Conservation (phyloP, 1,284 basidiomycete genomes). For the Phenoliferia sp. region DNA sequence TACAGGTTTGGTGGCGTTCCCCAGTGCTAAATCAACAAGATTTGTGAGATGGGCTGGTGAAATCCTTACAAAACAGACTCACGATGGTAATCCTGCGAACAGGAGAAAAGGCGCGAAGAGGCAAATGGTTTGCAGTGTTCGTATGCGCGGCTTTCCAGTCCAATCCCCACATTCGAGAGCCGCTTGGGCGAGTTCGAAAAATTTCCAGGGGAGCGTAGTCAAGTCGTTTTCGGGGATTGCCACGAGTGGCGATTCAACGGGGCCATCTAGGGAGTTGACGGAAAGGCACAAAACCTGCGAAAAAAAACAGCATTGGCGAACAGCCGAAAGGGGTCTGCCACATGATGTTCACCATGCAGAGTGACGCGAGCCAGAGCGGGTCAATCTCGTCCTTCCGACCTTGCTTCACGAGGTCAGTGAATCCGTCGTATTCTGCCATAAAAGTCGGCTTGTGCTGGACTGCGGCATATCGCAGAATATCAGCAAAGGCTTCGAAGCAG, state of each 20-base stretch:
- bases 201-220: slow-evolving; percentile 4
- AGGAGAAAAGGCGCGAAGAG: slow-evolving; percentile 13
- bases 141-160: slow-evolving; percentile 15
- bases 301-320: background rate
- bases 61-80: background rate
- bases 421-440: slow-evolving; percentile 28
- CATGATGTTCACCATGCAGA: slow-evolving; percentile 16
- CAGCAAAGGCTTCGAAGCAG: background rate
- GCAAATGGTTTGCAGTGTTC: slow-evolving; percentile 19
- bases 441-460: slow-evolving; percentile 27
- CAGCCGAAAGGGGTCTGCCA: background rate
- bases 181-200: slow-evolving; percentile 21
- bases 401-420: slow-evolving; percentile 16
- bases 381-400: slow-evolving; percentile 25
- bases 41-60: background rate
- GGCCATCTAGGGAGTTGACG: slow-evolving; percentile 19
- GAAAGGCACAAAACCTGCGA: slow-evolving; percentile 17
- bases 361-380: slow-evolving; percentile 23
- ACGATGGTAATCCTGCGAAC: slow-evolving; percentile 7
- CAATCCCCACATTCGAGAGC: slow-evolving; percentile 27
- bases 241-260: slow-evolving; percentile 7
- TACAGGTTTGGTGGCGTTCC: slow-evolving; percentile 4
- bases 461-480: background rate
- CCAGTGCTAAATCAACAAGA: background rate
- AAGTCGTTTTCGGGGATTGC: slow-evolving; percentile 19